Conservation (phyloP, 2,329 filamentous ascomycete genomes). For the Purpureocillium lavendulum region DNA sequence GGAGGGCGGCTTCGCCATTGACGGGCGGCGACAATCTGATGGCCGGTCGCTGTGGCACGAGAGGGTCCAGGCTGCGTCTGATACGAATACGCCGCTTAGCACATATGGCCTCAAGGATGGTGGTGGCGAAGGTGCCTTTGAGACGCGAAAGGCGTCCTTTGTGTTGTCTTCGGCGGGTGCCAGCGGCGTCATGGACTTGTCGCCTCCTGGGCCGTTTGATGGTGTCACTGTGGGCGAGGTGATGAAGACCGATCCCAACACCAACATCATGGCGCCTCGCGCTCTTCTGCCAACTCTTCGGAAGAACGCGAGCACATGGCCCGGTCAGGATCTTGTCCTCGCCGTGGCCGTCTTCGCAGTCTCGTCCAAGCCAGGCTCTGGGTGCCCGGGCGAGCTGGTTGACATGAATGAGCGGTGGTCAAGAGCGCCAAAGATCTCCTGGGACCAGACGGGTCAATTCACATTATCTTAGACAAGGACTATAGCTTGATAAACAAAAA, state of each 20-base stretch:
- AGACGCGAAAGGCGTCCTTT: slow-evolving; percentile 1
- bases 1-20: slow-evolving; percentile 15
- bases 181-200: slow-evolving; percentile 7
- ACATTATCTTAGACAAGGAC: no score
- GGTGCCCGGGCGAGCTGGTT: no score
- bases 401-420: no score
- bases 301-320: background rate
- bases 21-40: background rate
- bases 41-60: background rate
- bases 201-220: background rate
- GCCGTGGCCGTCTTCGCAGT: no score
- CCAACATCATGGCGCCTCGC: slow-evolving; percentile 13
- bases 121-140: no score
- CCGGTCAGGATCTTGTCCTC: no score
- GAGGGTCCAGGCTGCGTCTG: background rate
- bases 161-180: slow-evolving; percentile 7
- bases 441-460: no score
- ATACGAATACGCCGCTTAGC: no score
- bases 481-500: no score
- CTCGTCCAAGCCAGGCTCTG: no score
- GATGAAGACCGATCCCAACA: slow-evolving; percentile 17
- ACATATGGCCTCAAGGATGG: no score
- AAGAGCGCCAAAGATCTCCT: no score
- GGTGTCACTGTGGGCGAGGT: slow-evolving; percentile 1
- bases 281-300: slow-evolving; percentile 12